Conservation (phyloP, 192 early-diverging fungal genomes). For the Coemansia sp. region DNA sequence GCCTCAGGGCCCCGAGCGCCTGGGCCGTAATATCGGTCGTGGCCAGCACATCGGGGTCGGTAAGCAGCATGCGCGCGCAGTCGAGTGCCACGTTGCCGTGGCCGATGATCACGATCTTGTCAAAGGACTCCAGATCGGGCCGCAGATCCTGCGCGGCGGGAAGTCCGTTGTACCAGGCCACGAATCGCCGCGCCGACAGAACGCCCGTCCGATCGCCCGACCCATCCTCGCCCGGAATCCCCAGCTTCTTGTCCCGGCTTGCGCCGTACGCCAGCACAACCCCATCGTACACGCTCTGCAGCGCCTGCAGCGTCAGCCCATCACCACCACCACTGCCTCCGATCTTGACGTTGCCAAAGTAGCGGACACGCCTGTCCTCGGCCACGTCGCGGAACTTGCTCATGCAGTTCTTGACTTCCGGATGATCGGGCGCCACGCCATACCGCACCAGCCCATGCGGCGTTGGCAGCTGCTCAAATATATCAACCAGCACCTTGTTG, state of each 20-base stretch:
- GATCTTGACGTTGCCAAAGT: slow-evolving; percentile 78
- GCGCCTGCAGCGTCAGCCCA: slow-evolving; percentile 52
- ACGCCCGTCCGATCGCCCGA: slow-evolving; percentile 49
- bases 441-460: slow-evolving; percentile 91
- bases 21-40: slow-evolving; percentile 85
- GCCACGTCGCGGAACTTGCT: slow-evolving; percentile 84
- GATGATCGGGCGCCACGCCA: slow-evolving; percentile 97
- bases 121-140: slow-evolving; percentile 63
- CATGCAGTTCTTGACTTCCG: slow-evolving; percentile 86
- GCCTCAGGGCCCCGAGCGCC: slow-evolving; percentile 66
- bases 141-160: slow-evolving; percentile 65
- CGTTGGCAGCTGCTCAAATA: slow-evolving; percentile 81
- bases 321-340: slow-evolving; percentile 45
- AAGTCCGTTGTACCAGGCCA: slow-evolving; percentile 94
- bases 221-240: slow-evolving; percentile 67
- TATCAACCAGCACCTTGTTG: slow-evolving; percentile 62
- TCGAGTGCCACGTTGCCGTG: slow-evolving; percentile 96
- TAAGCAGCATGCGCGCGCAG: slow-evolving; percentile 84
- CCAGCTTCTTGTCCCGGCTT: slow-evolving; percentile 67
- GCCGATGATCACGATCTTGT: slow-evolving; percentile 83
- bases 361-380: slow-evolving; percentile 65
- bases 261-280: slow-evolving; percentile 89
- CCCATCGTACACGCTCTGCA: slow-evolving; percentile 68
- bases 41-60: slow-evolving; percentile 65
- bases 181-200: slow-evolving; percentile 79